Base-by-base conservation (phyloP, 1,139 yeast genomes). In the Debaryomyces sp. region DNA sequence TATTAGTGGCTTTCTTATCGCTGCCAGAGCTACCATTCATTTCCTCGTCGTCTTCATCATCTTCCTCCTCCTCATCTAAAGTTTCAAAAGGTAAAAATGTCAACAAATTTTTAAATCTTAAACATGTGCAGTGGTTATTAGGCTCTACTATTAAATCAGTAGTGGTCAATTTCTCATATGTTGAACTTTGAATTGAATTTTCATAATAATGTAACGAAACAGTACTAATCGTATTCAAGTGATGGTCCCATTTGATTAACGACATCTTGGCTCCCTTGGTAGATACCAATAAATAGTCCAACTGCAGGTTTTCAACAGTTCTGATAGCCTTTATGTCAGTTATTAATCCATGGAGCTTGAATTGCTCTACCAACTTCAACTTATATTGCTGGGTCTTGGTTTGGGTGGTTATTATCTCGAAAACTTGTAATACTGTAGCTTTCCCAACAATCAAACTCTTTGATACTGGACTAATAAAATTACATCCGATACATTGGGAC, bases 151-250 rank as follows among this genome's bases (percentile, higher is more conserved):
- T 68, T 54, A 89, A 73, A 21, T 73, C 71, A 0, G 90, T 71
- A 6, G 72, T 63, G 5, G 72, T 61, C 46, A 76, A 66, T 50
- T 68, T 77, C 61, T 77, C 82, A 51, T 73, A 75, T 37, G 82
- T 82, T 49, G 74, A 64, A 48, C 73, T 77, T 57, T 71, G 80
- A 48, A 88, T 76, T 40, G 84, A 81, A 47, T 82, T 81, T 61
- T 92, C 98, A 65, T 92, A 94, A 64, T 81, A 90, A 66, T 94
- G 99, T 48, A 94, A 73, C 45, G 97, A 89, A 3, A 84, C 78
- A 0, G 97, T 90, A 17, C 80, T 73, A 12, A 94, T 75, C 0
- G 78, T 59, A 52, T 81, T 75, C 13, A 62, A 64, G 8, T 62
- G 67, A 9, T 70, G 69, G 61, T 90, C 87, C 91, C 96, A 94